Conservation (phyloP, 2,329 filamentous ascomycete species). For the Ophiostoma australiae region DNA sequence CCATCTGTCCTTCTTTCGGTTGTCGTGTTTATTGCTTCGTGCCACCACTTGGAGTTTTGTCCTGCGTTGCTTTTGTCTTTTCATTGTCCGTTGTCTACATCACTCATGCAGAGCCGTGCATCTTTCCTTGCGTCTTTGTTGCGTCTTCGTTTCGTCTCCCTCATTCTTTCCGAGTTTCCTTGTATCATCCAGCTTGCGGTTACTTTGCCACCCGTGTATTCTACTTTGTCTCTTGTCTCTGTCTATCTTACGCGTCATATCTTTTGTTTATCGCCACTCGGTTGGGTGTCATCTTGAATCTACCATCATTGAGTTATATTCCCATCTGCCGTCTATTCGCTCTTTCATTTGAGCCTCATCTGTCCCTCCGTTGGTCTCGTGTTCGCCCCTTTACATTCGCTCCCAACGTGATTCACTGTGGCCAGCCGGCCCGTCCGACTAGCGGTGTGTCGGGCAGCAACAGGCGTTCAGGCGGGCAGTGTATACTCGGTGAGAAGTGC, state of each 20-base stretch:
- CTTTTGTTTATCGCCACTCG: background rate
- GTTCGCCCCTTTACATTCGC: background rate
- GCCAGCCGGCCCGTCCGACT: background rate
- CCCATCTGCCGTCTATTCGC: background rate
- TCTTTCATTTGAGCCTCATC: background rate
- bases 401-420: background rate
- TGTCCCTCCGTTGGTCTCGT: background rate
- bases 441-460: conserved; percentile 14
- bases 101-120: conserved; percentile 6
- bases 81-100: background rate
- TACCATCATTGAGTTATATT: background rate
- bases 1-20: background rate
- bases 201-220: background rate
- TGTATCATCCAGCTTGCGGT: background rate
- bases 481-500: background rate
- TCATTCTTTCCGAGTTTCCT: background rate
- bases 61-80: conserved; percentile 1
- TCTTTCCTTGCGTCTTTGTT: background rate
- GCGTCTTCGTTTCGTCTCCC: background rate
- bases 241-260: background rate
- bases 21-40: background rate
- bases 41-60: background rate
- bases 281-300: background rate
- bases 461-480: background rate
- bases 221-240: background rate